Evolutionary conservation across 768 basidiomycete genomes (phyloP).

Genomic region (Suillus fuscotomentosus): DNA sequence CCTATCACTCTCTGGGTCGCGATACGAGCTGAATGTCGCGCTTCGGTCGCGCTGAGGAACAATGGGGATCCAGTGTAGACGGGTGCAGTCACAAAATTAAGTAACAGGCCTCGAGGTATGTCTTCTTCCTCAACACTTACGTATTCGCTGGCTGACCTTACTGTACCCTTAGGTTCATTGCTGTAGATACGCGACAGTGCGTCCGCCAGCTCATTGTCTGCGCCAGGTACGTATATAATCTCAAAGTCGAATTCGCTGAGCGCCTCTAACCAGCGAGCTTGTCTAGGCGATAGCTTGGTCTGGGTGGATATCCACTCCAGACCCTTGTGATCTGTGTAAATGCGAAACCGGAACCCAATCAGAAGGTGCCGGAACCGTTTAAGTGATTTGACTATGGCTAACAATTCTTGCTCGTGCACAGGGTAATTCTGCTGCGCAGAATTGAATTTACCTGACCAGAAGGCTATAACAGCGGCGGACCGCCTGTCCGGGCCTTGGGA

Average conservation of each 20-base stretch:
- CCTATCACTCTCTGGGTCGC: too few relatives aligned
- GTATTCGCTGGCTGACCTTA: slow-evolving; percentile 16
- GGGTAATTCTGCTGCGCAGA: slow-evolving; percentile 28
- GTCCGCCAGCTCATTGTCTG: not conserved
- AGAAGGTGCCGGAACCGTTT: slow-evolving; percentile 28
- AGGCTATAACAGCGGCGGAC: not conserved
- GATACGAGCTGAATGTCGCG: too few relatives aligned
- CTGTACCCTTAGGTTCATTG: slow-evolving; percentile 5
- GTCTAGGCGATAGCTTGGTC: slow-evolving; percentile 12
- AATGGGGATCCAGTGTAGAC: too few relatives aligned
- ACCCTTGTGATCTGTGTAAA: slow-evolving; percentile 28
- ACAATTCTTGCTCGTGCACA: slow-evolving; percentile 19
- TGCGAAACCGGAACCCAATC: slow-evolving; percentile 16
- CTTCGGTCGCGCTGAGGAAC: too few relatives aligned
- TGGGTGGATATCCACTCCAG: slow-evolving; percentile 27
- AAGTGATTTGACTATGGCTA: slow-evolving; percentile 21
- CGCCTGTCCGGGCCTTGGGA: too few relatives aligned
- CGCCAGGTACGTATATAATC: slow-evolving; percentile 23
- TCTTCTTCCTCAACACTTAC: slow-evolving; percentile 15
- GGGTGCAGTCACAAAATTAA: slow-evolving; percentile 7
- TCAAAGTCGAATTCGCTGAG: slow-evolving; percentile 25
- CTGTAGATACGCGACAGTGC: slow-evolving; percentile 28
- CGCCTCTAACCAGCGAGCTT: slow-evolving; percentile 27
- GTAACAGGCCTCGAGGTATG: not conserved
- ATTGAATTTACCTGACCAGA: slow-evolving; percentile 29